Base-by-base conservation (phyloP, 192 early-diverging fungal species). In the Spizellomyces punctatus region DNA sequence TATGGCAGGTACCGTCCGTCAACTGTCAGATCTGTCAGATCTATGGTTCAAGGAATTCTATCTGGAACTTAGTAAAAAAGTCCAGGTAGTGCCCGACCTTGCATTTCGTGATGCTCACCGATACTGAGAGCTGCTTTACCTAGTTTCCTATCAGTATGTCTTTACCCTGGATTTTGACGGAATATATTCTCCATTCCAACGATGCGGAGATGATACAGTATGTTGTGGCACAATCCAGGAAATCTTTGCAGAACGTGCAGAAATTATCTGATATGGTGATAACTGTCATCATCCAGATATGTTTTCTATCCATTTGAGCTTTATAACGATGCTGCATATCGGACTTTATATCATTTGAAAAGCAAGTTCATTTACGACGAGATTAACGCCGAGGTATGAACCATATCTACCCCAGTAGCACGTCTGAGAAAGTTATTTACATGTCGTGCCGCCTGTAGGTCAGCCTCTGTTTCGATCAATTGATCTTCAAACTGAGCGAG, bases 1-100 rank as follows among this genome's bases (percentile, higher is more conserved):
- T 16, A 16, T 66, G 64, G 48, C 42, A 76, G 78, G 66, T 21
- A 81, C 81, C 6, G 69, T 80, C 14, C 43, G 47, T 6, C 17
- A 69, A 12, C 59, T 70, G n/a, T 45, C 58, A 2, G 71, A 86
- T 52, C 58, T 86, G 10, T 75, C 84, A 12, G 74, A 82, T 36
- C 65, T 87, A 22, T 87, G 85, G 85, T 85, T 79, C 64, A 85
- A 83, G 60, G 85, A 86, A 60, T 87, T 86, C 61, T 86, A 83
- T 52, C 72, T 86, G 59, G 85, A 87, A 50, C 58, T 87, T 0
- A 75, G 75, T 69, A 73, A 82, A 46, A 17, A 85, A 66, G 77
- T 84, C 12, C 85, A 87, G 75, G 79, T 79, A 50, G 5, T 66
- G n/a, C 36, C 41, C 45, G 7, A 10, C 27, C 5, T 65, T 47